Conservation (phyloP, 2,329 filamentous ascomycete genomes). For the Ceratocystis albifundus region DNA sequence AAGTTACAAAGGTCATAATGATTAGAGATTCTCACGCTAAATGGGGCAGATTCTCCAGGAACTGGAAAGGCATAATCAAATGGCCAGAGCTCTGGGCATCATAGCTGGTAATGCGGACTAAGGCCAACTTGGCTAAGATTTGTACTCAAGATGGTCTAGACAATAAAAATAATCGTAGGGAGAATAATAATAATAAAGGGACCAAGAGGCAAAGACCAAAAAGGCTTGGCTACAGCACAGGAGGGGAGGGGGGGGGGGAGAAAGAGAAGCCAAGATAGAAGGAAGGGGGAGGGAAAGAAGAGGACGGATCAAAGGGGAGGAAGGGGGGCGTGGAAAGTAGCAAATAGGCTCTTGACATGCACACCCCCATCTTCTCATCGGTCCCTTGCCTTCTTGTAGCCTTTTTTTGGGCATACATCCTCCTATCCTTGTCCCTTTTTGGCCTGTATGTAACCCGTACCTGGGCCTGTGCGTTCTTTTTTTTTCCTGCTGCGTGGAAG, state of each 20-base stretch:
- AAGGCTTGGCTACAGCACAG: background rate
- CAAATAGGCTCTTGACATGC: slow-evolving; percentile 1
- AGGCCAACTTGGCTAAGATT: background rate
- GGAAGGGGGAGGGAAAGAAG: background rate
- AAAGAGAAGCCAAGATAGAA: slow-evolving; percentile 11
- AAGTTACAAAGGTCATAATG: too few relatives aligned
- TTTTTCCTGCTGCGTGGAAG: background rate
- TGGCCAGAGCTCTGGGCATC: background rate
- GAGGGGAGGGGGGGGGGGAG: background rate
- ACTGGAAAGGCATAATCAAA: background rate
- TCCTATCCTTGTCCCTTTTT: slow-evolving; percentile 8
- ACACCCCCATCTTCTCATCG: background rate
- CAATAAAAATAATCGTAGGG: background rate
- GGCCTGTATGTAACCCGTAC: slow-evolving; percentile 9
- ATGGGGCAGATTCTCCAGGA: too few relatives aligned
- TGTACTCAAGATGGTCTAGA: background rate
- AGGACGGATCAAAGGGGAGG: background rate
- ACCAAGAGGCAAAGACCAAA: background rate
- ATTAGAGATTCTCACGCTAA: background rate
- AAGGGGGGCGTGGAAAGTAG: background rate
- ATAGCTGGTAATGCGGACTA: background rate
- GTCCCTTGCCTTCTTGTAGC: slow-evolving; percentile 9
- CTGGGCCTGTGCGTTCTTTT: slow-evolving; percentile 3
- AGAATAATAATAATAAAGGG: background rate
- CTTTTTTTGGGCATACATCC: slow-evolving; percentile 5